Evolutionary conservation across 116 monocot species (phyloP), one percentile per base, ranked within the genome.

Genomic region (Dioscorea cayenensis): DNA sequence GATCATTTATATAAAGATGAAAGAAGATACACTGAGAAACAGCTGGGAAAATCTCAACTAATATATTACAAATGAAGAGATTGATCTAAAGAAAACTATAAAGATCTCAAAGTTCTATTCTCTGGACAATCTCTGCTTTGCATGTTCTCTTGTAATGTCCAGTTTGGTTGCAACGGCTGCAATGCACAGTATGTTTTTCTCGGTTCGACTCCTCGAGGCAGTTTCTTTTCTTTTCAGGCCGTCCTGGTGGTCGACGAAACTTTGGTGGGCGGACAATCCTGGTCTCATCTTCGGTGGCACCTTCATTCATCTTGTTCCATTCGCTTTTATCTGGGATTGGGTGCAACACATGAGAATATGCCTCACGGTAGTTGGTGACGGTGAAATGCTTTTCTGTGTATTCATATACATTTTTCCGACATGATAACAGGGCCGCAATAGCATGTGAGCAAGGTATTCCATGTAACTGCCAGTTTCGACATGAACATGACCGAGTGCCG

Each of bases 81-180:
- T 43, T 43, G 43, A 43, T 43, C 7, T 43, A 9, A 43, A 55
- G n/a, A 55, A 55, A 55, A n/a, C n/a, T 55, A 55, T n/a, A 6
- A 5, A 48, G 2, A 3, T 35, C 28, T 69, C 48, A 77, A 35
- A 52, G 7, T 28, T 58, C 65, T 79, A 73, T 62, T 27, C 52
- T 20, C 68, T 69, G 69, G 20, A 77, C 36, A 65, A 66, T 62
- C 29, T 76, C 84, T 10, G 73, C 82, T 63, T 87, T 91, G 78
- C 87, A 91, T 49, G 91, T 91, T 68, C 87, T 84, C 78, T 91
- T 91, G 73, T 87, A 91, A 37, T 91, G 91, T 27, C 91, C 87
- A 6, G 87, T 85, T 70, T 87, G 91, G 49, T 87, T 87, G 83
- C 91, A 91, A 3, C 83, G 74, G 32, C 91, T 90, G n/a, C 90